These are phyloP conservation scores for Fusarium bactridioides DNA, from an alignment of 2,329 filamentous ascomycete genomes.

Conservation along the genomic window DNA sequence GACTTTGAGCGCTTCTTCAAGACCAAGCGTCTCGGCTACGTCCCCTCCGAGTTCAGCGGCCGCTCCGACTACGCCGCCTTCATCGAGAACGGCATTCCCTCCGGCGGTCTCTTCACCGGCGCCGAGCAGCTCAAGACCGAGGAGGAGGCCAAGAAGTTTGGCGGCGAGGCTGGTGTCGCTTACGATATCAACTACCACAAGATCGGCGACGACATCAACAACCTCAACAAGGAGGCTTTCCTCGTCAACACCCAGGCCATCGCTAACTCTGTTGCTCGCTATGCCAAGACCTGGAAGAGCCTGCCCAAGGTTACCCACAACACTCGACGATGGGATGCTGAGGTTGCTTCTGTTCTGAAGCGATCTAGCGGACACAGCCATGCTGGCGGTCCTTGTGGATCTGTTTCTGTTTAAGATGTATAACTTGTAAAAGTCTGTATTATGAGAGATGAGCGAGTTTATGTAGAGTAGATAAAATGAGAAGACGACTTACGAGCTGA, in stretches of 20 bases:
- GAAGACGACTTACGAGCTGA: conserved; percentile 18
- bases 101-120: conserved; percentile 74
- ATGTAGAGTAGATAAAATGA: conserved; percentile 27
- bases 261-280: conserved; percentile 52
- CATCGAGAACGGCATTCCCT: conserved; percentile 70
- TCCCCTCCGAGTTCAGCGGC: conserved; percentile 70
- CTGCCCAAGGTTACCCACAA: conserved; percentile 42
- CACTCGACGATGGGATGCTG: conserved; percentile 44
- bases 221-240: conserved; percentile 53
- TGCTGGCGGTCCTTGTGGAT: conserved; percentile 42
- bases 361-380: conserved; percentile 37
- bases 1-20: conserved; percentile 65
- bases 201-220: conserved; percentile 52
- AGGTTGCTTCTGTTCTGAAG: conserved; percentile 43
- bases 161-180: conserved; percentile 63
- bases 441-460: conserved; percentile 12
- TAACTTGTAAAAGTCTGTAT: conserved; percentile 5
- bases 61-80: conserved; percentile 74
- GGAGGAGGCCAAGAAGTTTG: conserved; percentile 66
- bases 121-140: conserved; percentile 70
- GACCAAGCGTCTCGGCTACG: conserved; percentile 57
- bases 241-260: conserved; percentile 55
- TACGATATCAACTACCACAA: conserved; percentile 58
- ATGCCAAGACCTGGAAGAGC: conserved; percentile 49
- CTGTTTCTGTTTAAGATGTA: neutral